Percentiles rank a stretch among this genome's conserved stretches.
Conservation (phyloP, 2,329 filamentous ascomycete species). For the Claviceps capensis region DNA sequence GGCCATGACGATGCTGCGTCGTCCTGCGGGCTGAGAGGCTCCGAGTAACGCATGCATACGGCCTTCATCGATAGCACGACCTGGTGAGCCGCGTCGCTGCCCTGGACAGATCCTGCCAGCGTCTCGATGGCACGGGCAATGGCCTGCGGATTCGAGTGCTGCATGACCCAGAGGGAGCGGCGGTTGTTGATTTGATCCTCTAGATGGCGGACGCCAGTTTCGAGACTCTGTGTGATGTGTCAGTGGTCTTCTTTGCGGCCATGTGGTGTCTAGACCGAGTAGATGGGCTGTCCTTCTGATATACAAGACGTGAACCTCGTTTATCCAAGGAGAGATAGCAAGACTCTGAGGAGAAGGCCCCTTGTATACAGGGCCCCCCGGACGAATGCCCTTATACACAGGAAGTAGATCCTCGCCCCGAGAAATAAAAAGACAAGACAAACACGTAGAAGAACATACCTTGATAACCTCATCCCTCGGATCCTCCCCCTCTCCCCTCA, state of each 20-base stretch:
- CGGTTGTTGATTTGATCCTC: conserved; percentile 24
- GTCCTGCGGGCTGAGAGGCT: not conserved
- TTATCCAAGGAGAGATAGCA: not conserved
- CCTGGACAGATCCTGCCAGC: conserved; percentile 15
- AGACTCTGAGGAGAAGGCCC: not conserved
- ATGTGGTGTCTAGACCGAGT: too few species aligned
- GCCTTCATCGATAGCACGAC: conserved; percentile 15
- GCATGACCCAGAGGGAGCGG: conserved; percentile 22
- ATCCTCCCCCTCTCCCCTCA: conserved; percentile 13
- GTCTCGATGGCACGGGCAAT: conserved; percentile 20
- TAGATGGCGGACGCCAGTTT: conserved; percentile 19
- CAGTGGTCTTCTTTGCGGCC: not conserved
- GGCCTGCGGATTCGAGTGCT: conserved; percentile 17
- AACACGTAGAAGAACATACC: conserved; percentile 8
- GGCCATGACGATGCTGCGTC: not conserved
- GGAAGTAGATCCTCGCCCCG: too few species aligned
- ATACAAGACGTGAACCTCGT: too few species aligned
- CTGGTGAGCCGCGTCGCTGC: conserved; percentile 14
- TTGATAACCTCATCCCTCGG: conserved; percentile 17
- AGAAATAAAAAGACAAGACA: not conserved
- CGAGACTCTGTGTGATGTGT: conserved; percentile 14
- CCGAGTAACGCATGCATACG: conserved; percentile 2
- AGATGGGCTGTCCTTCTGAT: too few species aligned
- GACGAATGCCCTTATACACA: too few species aligned
- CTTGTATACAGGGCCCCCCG: too few species aligned